A percentile compares a stretch with the other conserved stretches of the same genome.
phyloP scores from a whole-genome alignment of 257 asterid species.

The Petunia secreta region DNA sequence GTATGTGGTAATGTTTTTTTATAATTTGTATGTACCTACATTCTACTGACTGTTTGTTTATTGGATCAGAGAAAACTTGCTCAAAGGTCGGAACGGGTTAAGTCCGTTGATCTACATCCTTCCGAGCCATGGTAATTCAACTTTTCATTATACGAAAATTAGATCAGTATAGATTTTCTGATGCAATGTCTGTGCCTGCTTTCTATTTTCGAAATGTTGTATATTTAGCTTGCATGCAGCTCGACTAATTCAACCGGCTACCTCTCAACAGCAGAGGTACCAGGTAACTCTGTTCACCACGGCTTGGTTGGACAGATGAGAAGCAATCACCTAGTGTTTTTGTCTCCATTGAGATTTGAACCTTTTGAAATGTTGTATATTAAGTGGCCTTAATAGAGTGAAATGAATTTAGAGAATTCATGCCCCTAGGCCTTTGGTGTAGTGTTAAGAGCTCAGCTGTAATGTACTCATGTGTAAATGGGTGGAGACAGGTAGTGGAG shows the following conservation, averaged over 20 bases:
- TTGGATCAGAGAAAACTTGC: constrained; percentile 60
- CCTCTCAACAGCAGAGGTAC: no score
- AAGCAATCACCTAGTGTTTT: no score
- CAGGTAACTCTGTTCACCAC: no score
- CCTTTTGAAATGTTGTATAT: neutral
- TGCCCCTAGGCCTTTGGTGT: no score
- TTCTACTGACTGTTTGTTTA: constrained; percentile 1
- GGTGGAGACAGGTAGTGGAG: no score
- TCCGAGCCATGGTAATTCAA: constrained; percentile 51
- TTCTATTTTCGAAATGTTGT: neutral
- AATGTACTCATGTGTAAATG: no score
- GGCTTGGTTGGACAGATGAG: no score
- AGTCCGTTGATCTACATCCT: constrained; percentile 55
- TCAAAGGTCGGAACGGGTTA: constrained; percentile 55
- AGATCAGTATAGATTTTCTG: neutral
- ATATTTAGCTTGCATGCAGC: neutral
- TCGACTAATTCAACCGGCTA: no score
- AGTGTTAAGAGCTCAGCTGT: no score
- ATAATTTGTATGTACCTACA: neutral
- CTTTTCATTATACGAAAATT: neutral
- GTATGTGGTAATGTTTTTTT: neutral
- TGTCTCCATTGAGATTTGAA: no score
- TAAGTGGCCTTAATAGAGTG: neutral
- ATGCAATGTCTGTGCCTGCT: neutral
- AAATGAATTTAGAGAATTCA: constrained; percentile 19